These are phyloP conservation scores for Aeschynomene evenia DNA, from an alignment of 306 rosid species.

Conservation along the genomic window DNA sequence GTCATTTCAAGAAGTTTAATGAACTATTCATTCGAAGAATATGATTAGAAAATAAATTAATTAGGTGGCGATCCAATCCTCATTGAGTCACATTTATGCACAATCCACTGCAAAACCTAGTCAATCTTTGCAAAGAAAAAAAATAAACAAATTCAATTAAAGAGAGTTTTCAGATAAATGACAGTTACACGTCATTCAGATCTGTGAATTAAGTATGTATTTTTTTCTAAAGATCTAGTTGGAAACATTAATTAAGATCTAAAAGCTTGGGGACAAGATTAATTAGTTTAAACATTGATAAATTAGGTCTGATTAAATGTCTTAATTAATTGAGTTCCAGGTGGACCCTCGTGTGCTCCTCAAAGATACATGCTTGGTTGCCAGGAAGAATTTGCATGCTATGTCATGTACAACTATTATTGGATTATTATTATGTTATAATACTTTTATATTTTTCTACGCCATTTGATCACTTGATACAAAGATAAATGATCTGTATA, in stretches of 20 bases:
- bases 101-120: not conserved
- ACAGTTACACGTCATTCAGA: not conserved
- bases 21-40: not conserved
- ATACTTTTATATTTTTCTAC: not conserved
- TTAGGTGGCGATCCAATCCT: constrained; percentile 6
- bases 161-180: not conserved
- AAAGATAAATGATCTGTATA: too few species aligned
- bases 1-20: constrained; percentile 22
- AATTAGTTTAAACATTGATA: not conserved
- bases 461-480: not conserved
- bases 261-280: constrained; percentile 13
- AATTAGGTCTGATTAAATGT: constrained; percentile 1
- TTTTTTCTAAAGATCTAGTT: not conserved
- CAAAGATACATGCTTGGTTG: not conserved
- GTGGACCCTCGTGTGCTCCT: constrained; percentile 26
- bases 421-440: constrained; percentile 18
- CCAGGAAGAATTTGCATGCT: constrained; percentile 21
- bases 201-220: not conserved
- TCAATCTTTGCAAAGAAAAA: not conserved
- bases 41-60: not conserved
- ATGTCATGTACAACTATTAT: constrained; percentile 11
- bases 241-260: constrained; percentile 6
- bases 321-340: constrained; percentile 26
- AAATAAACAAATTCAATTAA: not conserved
- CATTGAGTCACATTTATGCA: constrained; percentile 12